Conservation (phyloP, 257 asterid genomes). For the Haberlea rhodopensis region DNA sequence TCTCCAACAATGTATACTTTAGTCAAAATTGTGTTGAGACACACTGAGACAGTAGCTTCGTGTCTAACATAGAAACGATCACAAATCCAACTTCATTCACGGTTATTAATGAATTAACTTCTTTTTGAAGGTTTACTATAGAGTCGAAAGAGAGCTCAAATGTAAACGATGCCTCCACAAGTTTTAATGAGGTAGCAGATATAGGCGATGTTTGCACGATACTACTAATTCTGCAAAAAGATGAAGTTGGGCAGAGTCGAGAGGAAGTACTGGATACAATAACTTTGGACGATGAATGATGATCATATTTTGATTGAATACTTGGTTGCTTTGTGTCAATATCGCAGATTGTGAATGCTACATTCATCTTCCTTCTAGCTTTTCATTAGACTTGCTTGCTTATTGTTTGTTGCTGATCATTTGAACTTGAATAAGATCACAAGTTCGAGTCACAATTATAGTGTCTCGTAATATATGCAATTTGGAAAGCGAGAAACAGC, state of each 20-base stretch:
- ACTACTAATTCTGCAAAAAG: not conserved
- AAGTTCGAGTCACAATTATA: no score
- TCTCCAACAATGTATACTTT: no score
- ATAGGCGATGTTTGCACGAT: slow-evolving; percentile 13
- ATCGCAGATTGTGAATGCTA: no score
- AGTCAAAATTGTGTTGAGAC: no score
- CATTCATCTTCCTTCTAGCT: not conserved
- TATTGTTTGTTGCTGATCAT: not conserved
- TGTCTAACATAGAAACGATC: no score
- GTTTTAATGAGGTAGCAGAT: slow-evolving; percentile 5
- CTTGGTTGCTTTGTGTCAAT: no score
- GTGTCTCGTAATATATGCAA: no score
- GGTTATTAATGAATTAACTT: slow-evolving; percentile 2
- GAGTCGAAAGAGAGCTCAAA: slow-evolving; percentile 54
- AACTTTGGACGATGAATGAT: not conserved
- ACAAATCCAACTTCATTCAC: not conserved
- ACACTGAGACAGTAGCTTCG: no score
- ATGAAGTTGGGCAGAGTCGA: slow-evolving; percentile 2
- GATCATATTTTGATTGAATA: not conserved
- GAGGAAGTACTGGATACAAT: not conserved
- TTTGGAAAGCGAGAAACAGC: no score
- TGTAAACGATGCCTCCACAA: slow-evolving; percentile 20
- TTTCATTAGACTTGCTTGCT: not conserved
- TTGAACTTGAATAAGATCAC: not conserved
- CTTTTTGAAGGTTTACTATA: slow-evolving; percentile 58